Conservation (phyloP, 768 basidiomycete species). For the Cystofilobasidium bisporidii region DNA sequence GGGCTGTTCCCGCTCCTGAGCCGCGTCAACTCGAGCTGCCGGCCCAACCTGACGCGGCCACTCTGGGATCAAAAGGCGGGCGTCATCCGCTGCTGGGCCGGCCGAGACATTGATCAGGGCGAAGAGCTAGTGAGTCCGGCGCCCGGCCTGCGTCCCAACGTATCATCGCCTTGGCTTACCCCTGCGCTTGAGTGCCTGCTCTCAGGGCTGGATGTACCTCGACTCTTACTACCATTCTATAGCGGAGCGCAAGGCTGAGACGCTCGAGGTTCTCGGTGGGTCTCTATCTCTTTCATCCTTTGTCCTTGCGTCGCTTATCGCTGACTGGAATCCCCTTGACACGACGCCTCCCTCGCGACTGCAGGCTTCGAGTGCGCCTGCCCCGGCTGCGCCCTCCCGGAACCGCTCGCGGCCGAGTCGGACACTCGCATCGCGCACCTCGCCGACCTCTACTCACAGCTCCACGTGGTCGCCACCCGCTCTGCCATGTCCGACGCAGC, state of each 20-base stretch:
- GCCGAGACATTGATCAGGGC: slow-evolving; percentile 18
- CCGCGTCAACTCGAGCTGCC: slow-evolving; percentile 23
- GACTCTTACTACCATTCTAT: slow-evolving; percentile 15
- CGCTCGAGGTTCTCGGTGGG: slow-evolving; percentile 17
- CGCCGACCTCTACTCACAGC: not conserved
- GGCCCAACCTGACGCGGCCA: slow-evolving; percentile 21
- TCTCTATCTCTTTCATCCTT: not conserved
- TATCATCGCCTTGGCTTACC: not conserved
- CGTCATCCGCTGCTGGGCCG: slow-evolving; percentile 14
- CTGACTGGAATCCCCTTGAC: not conserved
- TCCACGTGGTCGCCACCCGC: not conserved
- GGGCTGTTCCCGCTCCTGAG: slow-evolving; percentile 24
- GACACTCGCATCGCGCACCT: slow-evolving; percentile 18
- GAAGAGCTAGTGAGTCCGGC: slow-evolving; percentile 13
- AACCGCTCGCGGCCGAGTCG: not conserved
- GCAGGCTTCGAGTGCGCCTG: slow-evolving; percentile 24
- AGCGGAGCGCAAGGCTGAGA: slow-evolving; percentile 14
- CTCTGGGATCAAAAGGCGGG: slow-evolving; percentile 13
- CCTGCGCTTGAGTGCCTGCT: not conserved
- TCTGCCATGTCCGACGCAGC: no score
- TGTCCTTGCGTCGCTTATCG: not conserved
- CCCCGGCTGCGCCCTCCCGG: slow-evolving; percentile 6
- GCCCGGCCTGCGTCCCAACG: not conserved
- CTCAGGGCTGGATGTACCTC: slow-evolving; percentile 26
- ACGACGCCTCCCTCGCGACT: no score